phyloP scores from a whole-genome alignment of 768 basidiomycete genomes.

The Pisolithus tinctorius region DNA sequence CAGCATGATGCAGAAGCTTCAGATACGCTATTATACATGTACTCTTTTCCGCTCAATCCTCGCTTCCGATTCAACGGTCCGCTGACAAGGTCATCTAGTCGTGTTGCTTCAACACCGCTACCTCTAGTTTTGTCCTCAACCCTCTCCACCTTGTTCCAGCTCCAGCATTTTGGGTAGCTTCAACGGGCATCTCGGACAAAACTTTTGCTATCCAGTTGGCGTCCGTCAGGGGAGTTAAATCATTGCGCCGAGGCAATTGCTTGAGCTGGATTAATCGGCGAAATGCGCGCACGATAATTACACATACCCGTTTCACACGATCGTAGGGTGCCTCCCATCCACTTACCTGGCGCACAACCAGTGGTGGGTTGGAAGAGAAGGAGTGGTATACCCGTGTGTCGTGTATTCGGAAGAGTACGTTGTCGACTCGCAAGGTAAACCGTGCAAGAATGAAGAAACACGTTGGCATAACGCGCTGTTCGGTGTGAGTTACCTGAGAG shows the following conservation, averaged over 20 bases:
- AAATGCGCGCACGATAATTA: neutral
- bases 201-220: constrained; percentile 73
- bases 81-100: too few species aligned
- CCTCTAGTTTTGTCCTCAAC: constrained; percentile 58
- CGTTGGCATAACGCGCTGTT: constrained; percentile 92
- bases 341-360: constrained; percentile 71
- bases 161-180: constrained; percentile 51
- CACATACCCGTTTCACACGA: constrained; percentile 63
- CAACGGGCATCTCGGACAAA: constrained; percentile 54
- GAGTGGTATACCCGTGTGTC: constrained; percentile 91
- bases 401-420: constrained; percentile 83
- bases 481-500: neutral
- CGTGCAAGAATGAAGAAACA: constrained; percentile 88
- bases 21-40: too few species aligned
- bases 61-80: too few species aligned
- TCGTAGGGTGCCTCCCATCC: constrained; percentile 93
- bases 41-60: neutral
- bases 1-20: too few species aligned
- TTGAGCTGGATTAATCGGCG: constrained; percentile 19
- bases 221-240: constrained; percentile 85
- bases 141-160: constrained; percentile 84
- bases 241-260: constrained; percentile 67
- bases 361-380: constrained; percentile 52
- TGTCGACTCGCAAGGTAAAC: constrained; percentile 91
- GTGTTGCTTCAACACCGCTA: constrained; percentile 31